Evolutionary conservation across 306 rosid species (phyloP), one percentile per base, ranked within the genome.

Genomic region (Pyrus betulifolia): DNA sequence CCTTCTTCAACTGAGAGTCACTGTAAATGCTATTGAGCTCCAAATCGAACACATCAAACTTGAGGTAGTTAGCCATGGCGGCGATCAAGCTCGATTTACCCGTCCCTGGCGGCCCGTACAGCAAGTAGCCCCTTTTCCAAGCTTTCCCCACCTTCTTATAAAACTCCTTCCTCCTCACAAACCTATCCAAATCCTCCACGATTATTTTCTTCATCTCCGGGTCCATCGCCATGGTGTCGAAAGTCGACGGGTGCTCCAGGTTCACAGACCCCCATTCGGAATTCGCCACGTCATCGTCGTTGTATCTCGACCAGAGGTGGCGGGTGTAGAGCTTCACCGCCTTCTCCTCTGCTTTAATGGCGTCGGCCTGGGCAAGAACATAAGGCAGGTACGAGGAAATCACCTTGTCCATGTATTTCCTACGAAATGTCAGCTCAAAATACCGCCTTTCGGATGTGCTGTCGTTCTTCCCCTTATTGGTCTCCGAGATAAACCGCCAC

Each of bases 61-160:
- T 86, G 63, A 82, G 81, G 70, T 82, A 80, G 52, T 86, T 86
- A 67, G 89, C 89, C 89, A 86, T 80, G 51, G 89, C 89, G 1
- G 89, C 89, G 35, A 86, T 40, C 74, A 86, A 74, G 69, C 83
- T 82, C 2, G 89, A 85, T 46, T 82, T 85, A 0, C 86, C 83
- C 0, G 86, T 82, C 4, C 89, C 89, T 3, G 86, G 86, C 0
- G 88, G 88, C 35, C 88, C 84, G 33, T 82, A 85, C 52, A 85
- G 55, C 79, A 85, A 74, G 22, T 85, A 85, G 35, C 88, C 88
- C 57, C 86, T 68, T 58, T 85, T 85, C 89, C 89, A 85, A 13
- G 88, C 84, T 79, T 79, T 85, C 13, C 86, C 88, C 5, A 85
- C 88, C 17, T 33, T 79, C 82, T 55, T 79, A 22, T 85, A 85